Evolutionary conservation across 2,329 filamentous ascomycete species (phyloP), one percentile per base, ranked within the genome.

Genomic region (Podosphaera fusca): DNA sequence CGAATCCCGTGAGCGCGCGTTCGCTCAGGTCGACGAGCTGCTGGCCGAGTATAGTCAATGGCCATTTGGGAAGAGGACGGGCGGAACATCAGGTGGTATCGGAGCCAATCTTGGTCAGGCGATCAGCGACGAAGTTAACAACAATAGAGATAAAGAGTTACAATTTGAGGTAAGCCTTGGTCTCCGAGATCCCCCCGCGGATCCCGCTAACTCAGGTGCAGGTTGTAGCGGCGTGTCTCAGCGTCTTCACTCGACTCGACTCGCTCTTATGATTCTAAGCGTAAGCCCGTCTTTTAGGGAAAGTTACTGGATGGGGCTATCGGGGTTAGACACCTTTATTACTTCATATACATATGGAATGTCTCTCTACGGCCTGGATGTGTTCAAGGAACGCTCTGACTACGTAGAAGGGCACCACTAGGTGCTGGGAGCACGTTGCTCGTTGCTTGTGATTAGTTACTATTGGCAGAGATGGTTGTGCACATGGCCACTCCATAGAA

Each of bases 21-120:
- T 96, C 70, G 87, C 88, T 46, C 90, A 96, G 74, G 94, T 95
- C 21, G 92, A 98, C 69, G 92, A 96, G 72, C 73, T 98, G 62
- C 74, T 98, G 58, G 87, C 87, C 47, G 90, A 96, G 69, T 98
- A 95, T 71, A 94, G 87, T 66, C 92, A 96, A 73, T 98, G 85
- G 84, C 92, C 92, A 0, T 98, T 98, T 72, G 88, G 83, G 56
- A 84, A 82, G 72, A 85, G 89, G 71, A 67, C 78, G 3, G 80
- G 79, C 47, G 85, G 87, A 34, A 80, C 81, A 38, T 80, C 72
- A 42, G 79, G 87, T 62, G 88, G 88, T 36, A 88, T 96, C 57
- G 92, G 88, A 53, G 88, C 90, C 62, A 98, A 98, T 68, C 71
- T 98, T 67, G 86, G 87, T 52, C 85, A 92, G 69, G 81, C 88